Conservation (phyloP, 2,329 filamentous ascomycete genomes). For the Bimuria novae-zelandiae region DNA sequence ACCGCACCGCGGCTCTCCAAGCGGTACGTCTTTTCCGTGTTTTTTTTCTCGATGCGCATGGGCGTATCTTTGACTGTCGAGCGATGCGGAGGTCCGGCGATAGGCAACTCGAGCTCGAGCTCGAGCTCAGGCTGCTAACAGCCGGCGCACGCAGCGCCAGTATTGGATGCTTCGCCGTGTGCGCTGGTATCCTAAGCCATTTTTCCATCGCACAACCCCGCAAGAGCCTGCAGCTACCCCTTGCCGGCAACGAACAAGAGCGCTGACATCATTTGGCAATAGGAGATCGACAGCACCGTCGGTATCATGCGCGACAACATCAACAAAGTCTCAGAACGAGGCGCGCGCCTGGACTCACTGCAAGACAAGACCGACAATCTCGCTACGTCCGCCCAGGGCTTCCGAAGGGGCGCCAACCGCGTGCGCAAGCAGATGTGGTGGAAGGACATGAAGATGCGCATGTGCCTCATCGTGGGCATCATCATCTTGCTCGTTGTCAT, state of each 20-base stretch:
- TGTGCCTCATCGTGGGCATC: constrained; percentile 90
- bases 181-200: background rate
- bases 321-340: constrained; percentile 93
- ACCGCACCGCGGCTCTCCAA: constrained; percentile 76
- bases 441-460: constrained; percentile 99
- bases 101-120: constrained; percentile 11
- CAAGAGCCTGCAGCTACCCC: background rate
- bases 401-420: constrained; percentile 93
- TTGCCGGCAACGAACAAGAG: background rate
- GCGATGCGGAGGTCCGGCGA: constrained; percentile 4
- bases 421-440: constrained; percentile 98
- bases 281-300: constrained; percentile 98
- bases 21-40: constrained; percentile 61
- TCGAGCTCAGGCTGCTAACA: constrained; percentile 9
- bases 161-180: background rate
- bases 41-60: constrained; percentile 1
- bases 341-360: constrained; percentile 82
- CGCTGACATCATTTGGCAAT: constrained; percentile 17
- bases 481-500: constrained; percentile 91
- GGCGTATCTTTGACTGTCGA: background rate
- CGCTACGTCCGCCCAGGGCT: constrained; percentile 88
- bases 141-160: constrained; percentile 19
- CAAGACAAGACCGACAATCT: constrained; percentile 95
- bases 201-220: background rate
- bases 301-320: constrained; percentile 97